Percentiles rank a stretch among this genome's conserved stretches.
Evolutionary conservation across 148 eudicot genomes (phyloP).

Genomic region (Rhododendron williamsianum): DNA sequence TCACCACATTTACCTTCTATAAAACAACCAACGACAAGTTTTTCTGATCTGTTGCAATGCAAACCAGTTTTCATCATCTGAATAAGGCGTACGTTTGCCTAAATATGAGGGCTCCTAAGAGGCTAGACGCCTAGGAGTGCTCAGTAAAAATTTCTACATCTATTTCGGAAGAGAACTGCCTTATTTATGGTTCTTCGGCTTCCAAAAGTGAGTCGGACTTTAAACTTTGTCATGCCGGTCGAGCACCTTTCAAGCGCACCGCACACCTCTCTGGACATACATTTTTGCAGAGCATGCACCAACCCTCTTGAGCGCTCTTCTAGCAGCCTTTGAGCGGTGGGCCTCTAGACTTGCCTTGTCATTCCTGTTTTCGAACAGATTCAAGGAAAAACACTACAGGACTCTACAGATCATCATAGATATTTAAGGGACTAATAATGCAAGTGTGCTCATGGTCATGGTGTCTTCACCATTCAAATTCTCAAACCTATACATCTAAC

Average conservation of each 20-base stretch:
- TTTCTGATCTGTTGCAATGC: not conserved
- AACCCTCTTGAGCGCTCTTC: not conserved
- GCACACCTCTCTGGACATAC: not conserved
- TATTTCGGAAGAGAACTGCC: not conserved
- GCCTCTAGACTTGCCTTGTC: not conserved
- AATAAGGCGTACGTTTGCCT: not conserved
- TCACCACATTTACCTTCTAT: not conserved
- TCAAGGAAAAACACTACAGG: not conserved
- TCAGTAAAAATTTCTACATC: not conserved
- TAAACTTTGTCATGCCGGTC: not conserved
- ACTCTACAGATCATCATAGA: not conserved
- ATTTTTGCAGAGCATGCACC: not conserved
- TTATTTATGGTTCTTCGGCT: not conserved
- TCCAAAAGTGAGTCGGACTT: not conserved
- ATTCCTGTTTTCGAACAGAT: not conserved
- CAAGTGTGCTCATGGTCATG: not conserved
- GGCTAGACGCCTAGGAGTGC: not conserved
- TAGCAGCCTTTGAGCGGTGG: not conserved
- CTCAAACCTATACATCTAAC: not conserved
- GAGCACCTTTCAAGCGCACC: not conserved
- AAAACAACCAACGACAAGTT: not conserved
- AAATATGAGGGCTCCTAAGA: not conserved
- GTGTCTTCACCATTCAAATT: not conserved
- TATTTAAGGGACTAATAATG: not conserved
- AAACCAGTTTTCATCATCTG: not conserved